Conservation (phyloP, 2,329 filamentous ascomycete genomes). For the Claviceps sp. region DNA sequence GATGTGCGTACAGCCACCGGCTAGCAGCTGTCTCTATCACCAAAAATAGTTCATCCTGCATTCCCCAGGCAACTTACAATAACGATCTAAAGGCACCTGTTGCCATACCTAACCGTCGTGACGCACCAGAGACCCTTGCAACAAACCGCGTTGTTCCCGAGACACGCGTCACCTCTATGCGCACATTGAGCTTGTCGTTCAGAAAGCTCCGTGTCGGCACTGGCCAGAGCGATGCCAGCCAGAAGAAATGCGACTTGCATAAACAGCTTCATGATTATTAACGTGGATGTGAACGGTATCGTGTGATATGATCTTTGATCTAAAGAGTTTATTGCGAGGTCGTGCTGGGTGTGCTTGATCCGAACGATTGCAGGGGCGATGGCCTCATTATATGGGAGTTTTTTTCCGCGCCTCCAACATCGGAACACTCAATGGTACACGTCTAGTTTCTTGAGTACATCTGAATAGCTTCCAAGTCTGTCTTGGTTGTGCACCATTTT, state of each 20-base stretch:
- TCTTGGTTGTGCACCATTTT: background rate
- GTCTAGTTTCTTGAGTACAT: too few species aligned
- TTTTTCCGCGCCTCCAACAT: background rate
- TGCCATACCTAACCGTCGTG: background rate
- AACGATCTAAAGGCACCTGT: background rate
- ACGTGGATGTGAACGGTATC: background rate
- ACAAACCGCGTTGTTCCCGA: background rate
- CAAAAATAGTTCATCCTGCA: background rate
- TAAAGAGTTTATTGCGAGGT: background rate
- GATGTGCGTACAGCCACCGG: background rate
- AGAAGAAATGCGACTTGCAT: background rate
- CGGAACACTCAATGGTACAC: too few species aligned
- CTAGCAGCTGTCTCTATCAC: background rate
- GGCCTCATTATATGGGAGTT: background rate
- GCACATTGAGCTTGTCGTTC: background rate
- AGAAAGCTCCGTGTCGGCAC: background rate
- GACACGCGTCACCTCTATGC: background rate
- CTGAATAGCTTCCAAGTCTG: background rate
- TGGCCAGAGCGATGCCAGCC: background rate
- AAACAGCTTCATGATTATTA: background rate
- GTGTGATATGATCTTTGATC: too few species aligned
- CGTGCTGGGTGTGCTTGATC: background rate
- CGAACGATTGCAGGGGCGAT: background rate
- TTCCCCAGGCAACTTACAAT: background rate
- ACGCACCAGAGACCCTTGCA: background rate